Conservation (phyloP, 176 grass and related monocot species). For the Tillandsia leiboldiana region DNA sequence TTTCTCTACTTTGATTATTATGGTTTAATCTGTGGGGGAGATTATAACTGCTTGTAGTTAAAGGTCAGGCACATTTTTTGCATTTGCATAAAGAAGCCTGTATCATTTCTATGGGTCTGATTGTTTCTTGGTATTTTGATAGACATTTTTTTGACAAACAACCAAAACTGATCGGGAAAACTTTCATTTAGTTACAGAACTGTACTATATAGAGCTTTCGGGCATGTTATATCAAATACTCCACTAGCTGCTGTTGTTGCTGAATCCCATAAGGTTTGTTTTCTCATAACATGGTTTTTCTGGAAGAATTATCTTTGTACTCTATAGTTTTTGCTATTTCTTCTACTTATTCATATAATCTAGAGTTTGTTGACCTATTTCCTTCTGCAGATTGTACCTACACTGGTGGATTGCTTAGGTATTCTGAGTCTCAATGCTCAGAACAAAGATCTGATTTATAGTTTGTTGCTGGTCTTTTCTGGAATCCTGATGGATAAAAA, state of each 20-base stretch:
- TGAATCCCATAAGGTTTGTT: conserved; percentile 64
- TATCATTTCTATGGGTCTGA: background rate
- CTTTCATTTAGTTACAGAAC: conserved; percentile 31
- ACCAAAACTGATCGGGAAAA: conserved; percentile 14
- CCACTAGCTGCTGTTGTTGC: conserved; percentile 70
- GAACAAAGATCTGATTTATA: conserved; percentile 77
- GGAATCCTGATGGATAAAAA: conserved; percentile 86
- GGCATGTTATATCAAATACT: conserved; percentile 72
- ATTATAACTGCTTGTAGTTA: no score
- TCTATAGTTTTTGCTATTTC: background rate
- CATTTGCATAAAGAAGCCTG: no score
- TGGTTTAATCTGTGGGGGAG: no score
- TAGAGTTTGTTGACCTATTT: conserved; percentile 8
- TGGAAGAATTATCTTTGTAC: no score
- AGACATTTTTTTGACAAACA: background rate
- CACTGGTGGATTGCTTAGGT: conserved; percentile 63
- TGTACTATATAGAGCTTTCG: conserved; percentile 66
- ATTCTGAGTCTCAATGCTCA: conserved; percentile 38
- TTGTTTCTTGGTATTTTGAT: background rate
- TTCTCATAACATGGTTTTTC: conserved; percentile 1
- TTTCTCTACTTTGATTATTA: no score
- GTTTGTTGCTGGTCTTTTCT: conserved; percentile 70
- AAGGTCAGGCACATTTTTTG: no score
- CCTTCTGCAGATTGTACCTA: conserved; percentile 51
- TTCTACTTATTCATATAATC: background rate